phyloP scores from a whole-genome alignment of 2,329 filamentous ascomycete species.

The Ophiostoma ips region DNA sequence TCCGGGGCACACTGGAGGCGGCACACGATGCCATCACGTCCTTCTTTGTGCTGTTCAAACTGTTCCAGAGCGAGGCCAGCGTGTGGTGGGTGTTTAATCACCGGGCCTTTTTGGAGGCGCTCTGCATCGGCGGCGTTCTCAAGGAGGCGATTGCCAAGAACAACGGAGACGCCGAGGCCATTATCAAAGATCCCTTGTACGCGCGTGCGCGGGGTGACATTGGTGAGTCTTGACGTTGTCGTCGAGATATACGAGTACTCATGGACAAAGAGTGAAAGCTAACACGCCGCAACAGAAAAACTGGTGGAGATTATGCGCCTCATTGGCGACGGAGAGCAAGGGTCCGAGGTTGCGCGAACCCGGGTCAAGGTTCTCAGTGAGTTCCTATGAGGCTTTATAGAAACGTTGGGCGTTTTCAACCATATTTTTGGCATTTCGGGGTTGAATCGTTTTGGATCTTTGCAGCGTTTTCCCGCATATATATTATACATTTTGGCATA shows the following conservation, averaged over 20 bases:
- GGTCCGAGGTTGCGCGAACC: constrained; percentile 44
- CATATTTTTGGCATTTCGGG: no score
- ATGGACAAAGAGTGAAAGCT: background rate
- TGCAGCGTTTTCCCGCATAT: background rate
- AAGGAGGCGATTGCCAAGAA: constrained; percentile 33
- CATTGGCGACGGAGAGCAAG: constrained; percentile 41
- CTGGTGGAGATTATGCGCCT: constrained; percentile 52
- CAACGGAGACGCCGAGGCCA: constrained; percentile 29
- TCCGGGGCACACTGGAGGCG: constrained; percentile 57
- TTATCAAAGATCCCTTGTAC: constrained; percentile 42
- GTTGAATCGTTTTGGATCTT: no score
- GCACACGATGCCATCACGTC: constrained; percentile 60
- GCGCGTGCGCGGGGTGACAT: constrained; percentile 47
- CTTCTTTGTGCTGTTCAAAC: constrained; percentile 58
- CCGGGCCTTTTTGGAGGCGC: constrained; percentile 61
- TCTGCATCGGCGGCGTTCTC: constrained; percentile 51
- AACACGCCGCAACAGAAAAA: constrained; percentile 7
- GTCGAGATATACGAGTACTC: background rate
- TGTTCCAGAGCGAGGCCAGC: constrained; percentile 57
- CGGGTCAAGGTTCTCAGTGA: constrained; percentile 44
- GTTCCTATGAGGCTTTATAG: constrained; percentile 25
- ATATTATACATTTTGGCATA: no score
- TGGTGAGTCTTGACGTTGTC: constrained; percentile 40
- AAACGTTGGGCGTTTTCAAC: no score
- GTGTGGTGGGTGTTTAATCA: constrained; percentile 84